Conservation (phyloP, 2,329 filamentous ascomycete species). For the Beauveria bassiana region DNA sequence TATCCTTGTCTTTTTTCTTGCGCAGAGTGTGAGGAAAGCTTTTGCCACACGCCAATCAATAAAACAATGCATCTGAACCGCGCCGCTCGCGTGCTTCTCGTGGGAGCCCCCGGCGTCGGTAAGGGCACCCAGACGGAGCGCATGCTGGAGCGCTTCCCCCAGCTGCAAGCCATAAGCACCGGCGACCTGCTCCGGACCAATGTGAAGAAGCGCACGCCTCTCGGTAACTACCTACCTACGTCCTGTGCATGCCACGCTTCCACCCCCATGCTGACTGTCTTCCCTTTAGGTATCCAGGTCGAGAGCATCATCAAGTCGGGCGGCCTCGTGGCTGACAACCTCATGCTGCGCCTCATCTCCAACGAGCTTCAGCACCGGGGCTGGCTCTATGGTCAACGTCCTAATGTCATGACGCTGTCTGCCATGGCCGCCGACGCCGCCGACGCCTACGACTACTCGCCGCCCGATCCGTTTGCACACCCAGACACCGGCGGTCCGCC, state of each 20-base stretch:
- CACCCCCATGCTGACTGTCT: not conserved
- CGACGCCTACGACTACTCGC: constrained; percentile 25
- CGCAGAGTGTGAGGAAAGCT: not conserved
- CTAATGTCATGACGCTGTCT: constrained; percentile 45
- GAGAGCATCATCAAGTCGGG: constrained; percentile 82
- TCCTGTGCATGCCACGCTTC: constrained; percentile 1
- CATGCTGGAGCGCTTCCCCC: constrained; percentile 76
- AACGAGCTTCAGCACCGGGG: constrained; percentile 79
- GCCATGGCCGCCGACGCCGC: constrained; percentile 33
- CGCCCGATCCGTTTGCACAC: constrained; percentile 28
- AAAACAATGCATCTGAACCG: constrained; percentile 59
- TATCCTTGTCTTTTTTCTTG: not conserved
- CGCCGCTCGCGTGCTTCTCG: constrained; percentile 87
- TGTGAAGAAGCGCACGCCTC: constrained; percentile 78
- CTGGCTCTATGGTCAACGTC: constrained; percentile 58
- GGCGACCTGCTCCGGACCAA: constrained; percentile 88
- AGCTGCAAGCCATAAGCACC: constrained; percentile 85
- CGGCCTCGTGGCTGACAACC: constrained; percentile 80
- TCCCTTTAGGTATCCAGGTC: constrained; percentile 69
- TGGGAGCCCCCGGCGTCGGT: constrained; percentile 92
- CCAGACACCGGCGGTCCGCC: constrained; percentile 27
- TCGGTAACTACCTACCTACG: constrained; percentile 50
- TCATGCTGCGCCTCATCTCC: constrained; percentile 88
- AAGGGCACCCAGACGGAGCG: constrained; percentile 95
- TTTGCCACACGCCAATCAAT: constrained; percentile 26